Conservation (phyloP, 2,329 filamentous ascomycete species). For the Penicillium sp. region DNA sequence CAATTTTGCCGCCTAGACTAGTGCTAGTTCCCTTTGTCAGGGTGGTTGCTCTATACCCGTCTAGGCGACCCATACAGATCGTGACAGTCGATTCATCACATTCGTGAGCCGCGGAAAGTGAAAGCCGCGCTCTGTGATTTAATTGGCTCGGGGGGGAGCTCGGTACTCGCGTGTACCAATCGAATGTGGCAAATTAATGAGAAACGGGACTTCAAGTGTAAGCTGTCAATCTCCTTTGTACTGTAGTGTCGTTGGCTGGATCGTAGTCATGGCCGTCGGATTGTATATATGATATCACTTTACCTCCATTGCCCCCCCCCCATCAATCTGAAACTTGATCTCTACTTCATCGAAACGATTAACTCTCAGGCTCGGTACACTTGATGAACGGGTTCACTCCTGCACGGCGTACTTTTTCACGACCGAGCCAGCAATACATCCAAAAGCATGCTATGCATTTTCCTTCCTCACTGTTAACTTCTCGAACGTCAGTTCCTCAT, state of each 20-base stretch:
- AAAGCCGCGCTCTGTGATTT: neutral
- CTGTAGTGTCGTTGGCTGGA: neutral
- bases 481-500: neutral
- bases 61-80: slow-evolving; percentile 8
- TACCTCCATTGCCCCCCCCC: neutral
- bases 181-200: neutral
- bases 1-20: neutral
- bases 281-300: slow-evolving; percentile 9
- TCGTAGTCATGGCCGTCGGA: neutral
- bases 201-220: neutral
- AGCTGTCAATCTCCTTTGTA: neutral
- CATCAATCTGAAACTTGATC: slow-evolving; percentile 6
- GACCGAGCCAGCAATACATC: neutral
- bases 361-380: slow-evolving; percentile 6
- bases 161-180: slow-evolving; percentile 15
- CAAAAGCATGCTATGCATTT: neutral
- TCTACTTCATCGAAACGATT: neutral
- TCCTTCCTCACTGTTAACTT: neutral
- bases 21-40: neutral
- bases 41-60: neutral
- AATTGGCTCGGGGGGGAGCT: slow-evolving; percentile 16
- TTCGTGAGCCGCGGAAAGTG: slow-evolving; percentile 11
- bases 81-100: slow-evolving; percentile 31
- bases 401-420: neutral
- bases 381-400: neutral